Evolutionary conservation across 805 yeast genomes (phyloP).

Genomic region (Tetrapisispora nanseiensis): DNA sequence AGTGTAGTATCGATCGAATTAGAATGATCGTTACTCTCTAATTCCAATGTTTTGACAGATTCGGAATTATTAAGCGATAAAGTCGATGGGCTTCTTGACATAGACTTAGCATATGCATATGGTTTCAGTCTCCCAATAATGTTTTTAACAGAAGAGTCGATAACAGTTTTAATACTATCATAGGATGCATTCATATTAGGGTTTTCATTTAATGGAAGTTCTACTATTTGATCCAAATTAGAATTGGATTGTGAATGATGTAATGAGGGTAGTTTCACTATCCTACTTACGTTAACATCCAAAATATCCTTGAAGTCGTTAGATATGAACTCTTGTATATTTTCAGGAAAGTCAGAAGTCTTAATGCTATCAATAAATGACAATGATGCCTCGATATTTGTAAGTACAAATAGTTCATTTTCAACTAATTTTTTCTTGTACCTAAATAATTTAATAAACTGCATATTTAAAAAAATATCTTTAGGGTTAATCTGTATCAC

Average conservation of each 20-base stretch:
- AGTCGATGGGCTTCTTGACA: constrained; percentile 13
- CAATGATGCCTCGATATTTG: constrained; percentile 29
- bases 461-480: constrained; percentile 20
- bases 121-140: constrained; percentile 25
- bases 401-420: constrained; percentile 26
- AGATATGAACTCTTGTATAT: constrained; percentile 9
- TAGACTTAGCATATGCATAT: constrained; percentile 21
- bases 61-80: constrained; percentile 8
- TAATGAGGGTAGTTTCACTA: constrained; percentile 7
- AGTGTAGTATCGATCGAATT: background rate
- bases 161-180: constrained; percentile 21
- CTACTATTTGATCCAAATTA: background rate
- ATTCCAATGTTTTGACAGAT: constrained; percentile 2
- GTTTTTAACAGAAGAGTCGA: constrained; percentile 25
- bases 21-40: background rate
- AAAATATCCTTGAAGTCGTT: constrained; percentile 10
- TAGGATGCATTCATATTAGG: constrained; percentile 17
- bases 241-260: background rate
- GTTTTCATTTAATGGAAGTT: background rate
- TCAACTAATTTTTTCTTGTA: constrained; percentile 26
- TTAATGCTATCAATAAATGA: constrained; percentile 27
- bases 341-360: constrained; percentile 15
- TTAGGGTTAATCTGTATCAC: constrained; percentile 18
- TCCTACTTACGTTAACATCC: constrained; percentile 14
- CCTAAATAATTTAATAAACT: constrained; percentile 27